Base-by-base conservation (phyloP, 768 basidiomycete species). In the Rossbeevera mucosa region DNA sequence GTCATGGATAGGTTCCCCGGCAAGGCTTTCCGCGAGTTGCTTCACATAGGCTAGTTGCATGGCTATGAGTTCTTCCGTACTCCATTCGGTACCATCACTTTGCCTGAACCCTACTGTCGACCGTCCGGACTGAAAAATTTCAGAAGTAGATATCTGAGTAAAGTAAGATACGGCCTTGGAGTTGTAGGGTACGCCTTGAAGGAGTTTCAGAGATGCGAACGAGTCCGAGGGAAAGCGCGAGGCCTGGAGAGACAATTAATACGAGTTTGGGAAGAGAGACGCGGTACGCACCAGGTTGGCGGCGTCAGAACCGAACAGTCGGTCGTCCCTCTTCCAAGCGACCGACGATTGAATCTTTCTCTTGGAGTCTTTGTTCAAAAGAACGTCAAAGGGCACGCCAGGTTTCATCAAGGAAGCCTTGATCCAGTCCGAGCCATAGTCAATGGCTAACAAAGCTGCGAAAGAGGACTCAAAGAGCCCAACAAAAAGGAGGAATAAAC, bases 371-470 rank as follows among this genome's bases (percentile, higher is more conserved):
- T 91, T 91, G 74, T 97, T 96, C 51, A 98, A 76, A 24, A 99
- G 78, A 26, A 99, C 91, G 71, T 99, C 96, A 61, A 99, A 95
- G 4, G 95, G 94, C 28, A 90, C 72, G 42, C 92, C 94, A 1
- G 94, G 93, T 64, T 93, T 94, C 79, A 97, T 87, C 52, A 98
- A 74, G 4, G 94, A 94, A 25, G 93, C 91, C 71, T 97, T 99
- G 64, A 94, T 97, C 80, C 86, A 94, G 72, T 98, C 96, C 16
- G 91, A 82, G 66, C 96, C 96, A 80, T 96, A 97, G 82, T 99
- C 96, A 64, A 99, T 91, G 18, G 94, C 94, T 44, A 99, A 81
- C 12, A 98, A 80, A 3, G 94, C 83, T 20, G 86, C 88, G 38
- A 80, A 70, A n/a, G 76, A 72, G 40, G 73, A 64, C 42, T 67